phyloP scores from a whole-genome alignment of 2,329 filamentous ascomycete genomes.

The Cladosporium sp. region DNA sequence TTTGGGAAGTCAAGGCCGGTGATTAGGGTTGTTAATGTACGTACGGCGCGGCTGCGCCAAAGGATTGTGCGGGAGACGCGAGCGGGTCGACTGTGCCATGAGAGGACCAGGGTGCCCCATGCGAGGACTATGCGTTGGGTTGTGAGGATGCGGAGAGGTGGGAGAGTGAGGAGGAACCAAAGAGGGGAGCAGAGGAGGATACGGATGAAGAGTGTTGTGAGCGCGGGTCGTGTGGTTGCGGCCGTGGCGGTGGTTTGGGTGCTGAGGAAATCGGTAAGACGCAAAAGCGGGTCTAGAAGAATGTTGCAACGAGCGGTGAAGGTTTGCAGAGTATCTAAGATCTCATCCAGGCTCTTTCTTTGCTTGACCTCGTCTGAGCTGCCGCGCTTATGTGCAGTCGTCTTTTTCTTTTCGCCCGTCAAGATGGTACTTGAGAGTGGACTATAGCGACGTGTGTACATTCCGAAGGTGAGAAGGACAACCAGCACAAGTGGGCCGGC shows the following conservation, averaged over 20 bases:
- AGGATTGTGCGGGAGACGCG: slow-evolving; percentile 80
- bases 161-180: slow-evolving; percentile 78
- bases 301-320: slow-evolving; percentile 91
- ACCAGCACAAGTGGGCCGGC: slow-evolving; percentile 82
- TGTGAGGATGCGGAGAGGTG: slow-evolving; percentile 79
- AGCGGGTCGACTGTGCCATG: slow-evolving; percentile 86
- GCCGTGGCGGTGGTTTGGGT: slow-evolving; percentile 82
- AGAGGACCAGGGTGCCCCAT: slow-evolving; percentile 78
- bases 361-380: slow-evolving; percentile 43
- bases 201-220: slow-evolving; percentile 84
- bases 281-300: slow-evolving; percentile 79
- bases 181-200: slow-evolving; percentile 83
- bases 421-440: slow-evolving; percentile 82
- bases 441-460: slow-evolving; percentile 88
- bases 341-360: slow-evolving; percentile 94
- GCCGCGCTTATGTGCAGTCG: slow-evolving; percentile 24
- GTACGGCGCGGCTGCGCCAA: slow-evolving; percentile 78
- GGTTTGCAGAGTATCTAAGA: slow-evolving; percentile 85
- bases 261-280: slow-evolving; percentile 83
- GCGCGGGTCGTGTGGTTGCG: slow-evolving; percentile 81
- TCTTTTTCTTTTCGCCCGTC: slow-evolving; percentile 57
- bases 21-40: slow-evolving; percentile 63
- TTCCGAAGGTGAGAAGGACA: slow-evolving; percentile 73
- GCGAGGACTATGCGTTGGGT: slow-evolving; percentile 78
- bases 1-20: slow-evolving; percentile 74